These are phyloP conservation scores for Xylaria sp. DNA, from an alignment of 2,329 filamentous ascomycete genomes.

Conservation along the genomic window DNA sequence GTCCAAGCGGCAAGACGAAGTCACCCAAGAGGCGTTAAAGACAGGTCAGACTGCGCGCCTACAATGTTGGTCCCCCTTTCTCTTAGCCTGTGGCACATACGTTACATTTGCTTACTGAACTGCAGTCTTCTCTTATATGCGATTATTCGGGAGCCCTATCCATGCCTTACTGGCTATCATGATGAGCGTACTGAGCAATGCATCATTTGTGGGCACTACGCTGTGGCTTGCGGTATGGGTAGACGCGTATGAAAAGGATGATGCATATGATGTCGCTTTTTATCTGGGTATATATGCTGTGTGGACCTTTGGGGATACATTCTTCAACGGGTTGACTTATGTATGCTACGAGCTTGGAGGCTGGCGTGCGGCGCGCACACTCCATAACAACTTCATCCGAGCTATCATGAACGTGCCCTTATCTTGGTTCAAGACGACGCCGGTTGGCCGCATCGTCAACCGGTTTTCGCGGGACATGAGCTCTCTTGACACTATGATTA, in stretches of 20 bases:
- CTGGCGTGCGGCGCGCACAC: conserved; percentile 59
- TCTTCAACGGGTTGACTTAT: conserved; percentile 50
- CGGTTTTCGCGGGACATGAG: conserved; percentile 63
- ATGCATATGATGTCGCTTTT: conserved; percentile 52
- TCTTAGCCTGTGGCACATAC: neutral
- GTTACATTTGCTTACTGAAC: conserved; percentile 18
- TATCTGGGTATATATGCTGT: conserved; percentile 60
- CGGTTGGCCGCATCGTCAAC: conserved; percentile 59
- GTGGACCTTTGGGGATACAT: conserved; percentile 50
- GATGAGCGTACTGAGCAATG: conserved; percentile 49
- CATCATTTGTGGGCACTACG: conserved; percentile 49
- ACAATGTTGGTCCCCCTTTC: conserved; percentile 45
- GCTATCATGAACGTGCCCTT: conserved; percentile 60
- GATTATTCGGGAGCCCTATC: conserved; percentile 54
- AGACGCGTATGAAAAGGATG: conserved; percentile 53
- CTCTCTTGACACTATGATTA: conserved; percentile 58
- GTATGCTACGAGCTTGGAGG: conserved; percentile 59
- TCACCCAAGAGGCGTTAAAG: conserved; percentile 55
- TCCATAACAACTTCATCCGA: conserved; percentile 59
- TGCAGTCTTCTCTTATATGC: conserved; percentile 57
- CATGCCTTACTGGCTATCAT: conserved; percentile 49
- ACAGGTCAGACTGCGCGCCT: conserved; percentile 53
- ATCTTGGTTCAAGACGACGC: conserved; percentile 61
- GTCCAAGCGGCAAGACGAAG: conserved; percentile 47
- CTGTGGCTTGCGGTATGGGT: conserved; percentile 61